Conservation (phyloP, 208 protist species). For the Herpetomonas samuelpessoai region DNA sequence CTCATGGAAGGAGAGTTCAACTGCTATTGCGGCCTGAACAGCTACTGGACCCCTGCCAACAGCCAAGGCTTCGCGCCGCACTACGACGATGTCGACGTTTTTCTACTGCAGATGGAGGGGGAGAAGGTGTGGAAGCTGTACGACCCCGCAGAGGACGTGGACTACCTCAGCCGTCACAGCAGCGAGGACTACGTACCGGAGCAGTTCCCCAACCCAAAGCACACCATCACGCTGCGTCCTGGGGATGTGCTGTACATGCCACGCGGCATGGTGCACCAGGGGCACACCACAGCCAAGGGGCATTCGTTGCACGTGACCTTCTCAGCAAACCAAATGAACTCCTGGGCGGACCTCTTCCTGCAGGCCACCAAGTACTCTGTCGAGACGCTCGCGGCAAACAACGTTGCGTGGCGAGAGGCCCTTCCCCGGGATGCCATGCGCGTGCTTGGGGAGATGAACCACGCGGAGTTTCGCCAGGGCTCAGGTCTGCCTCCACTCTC, state of each 20-base stretch:
- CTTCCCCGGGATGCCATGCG: slow-evolving; percentile 30
- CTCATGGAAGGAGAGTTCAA: slow-evolving; percentile 84
- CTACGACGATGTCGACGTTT: slow-evolving; percentile 96
- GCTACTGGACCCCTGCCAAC: slow-evolving; percentile 92
- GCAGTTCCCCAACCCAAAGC: slow-evolving; percentile 64
- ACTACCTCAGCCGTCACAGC: slow-evolving; percentile 63
- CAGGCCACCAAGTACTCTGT: slow-evolving; percentile 30
- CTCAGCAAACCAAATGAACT: slow-evolving; percentile 88
- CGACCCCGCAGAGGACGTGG: slow-evolving; percentile 45
- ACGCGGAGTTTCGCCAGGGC: slow-evolving; percentile 29
- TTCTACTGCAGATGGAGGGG: slow-evolving; percentile 94
- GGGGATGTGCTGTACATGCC: slow-evolving; percentile 96
- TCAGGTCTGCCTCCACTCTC: slow-evolving; percentile 27
- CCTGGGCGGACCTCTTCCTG: slow-evolving; percentile 57
- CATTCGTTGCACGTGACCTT: slow-evolving; percentile 93
- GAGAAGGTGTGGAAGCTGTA: slow-evolving; percentile 94
- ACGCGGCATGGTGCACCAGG: slow-evolving; percentile 93
- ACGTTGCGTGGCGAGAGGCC: slow-evolving; percentile 39
- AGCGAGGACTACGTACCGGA: slow-evolving; percentile 83
- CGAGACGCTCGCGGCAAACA: slow-evolving; percentile 58
- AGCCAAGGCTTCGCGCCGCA: slow-evolving; percentile 94
- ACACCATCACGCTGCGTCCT: slow-evolving; percentile 60
- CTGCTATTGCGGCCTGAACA: slow-evolving; percentile 88
- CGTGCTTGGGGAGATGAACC: slow-evolving; percentile 35
- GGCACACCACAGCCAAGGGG: slow-evolving; percentile 29